Evolutionary conservation across 2,329 filamentous ascomycete genomes (phyloP), one percentile per base, ranked within the genome.

Genomic region (Cercospora zeina): DNA sequence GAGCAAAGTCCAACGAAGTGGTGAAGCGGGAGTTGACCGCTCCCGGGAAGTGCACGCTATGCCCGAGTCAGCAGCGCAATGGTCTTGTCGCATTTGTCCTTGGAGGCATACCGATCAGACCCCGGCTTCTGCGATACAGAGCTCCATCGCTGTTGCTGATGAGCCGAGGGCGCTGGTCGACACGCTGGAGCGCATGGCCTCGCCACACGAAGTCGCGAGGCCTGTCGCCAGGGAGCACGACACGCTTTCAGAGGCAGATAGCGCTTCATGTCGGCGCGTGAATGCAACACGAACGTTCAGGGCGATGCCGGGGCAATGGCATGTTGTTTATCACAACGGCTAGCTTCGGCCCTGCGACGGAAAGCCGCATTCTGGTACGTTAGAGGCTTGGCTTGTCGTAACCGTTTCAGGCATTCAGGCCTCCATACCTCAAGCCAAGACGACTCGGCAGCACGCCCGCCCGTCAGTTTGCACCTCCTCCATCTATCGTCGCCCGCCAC

Each of bases 21-120:
- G 91, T 96, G 77, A 99, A 99, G 65, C 91, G 90, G 75, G 91
- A 96, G 76, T 97, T 93, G 56, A 97, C 82, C 0, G 95, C 95
- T n/a, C 95, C 95, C 0, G 95, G 95, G 69, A 99, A 99, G 59
- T 85, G 80, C 10, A 86, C 82, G 61, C 84, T 55, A 19, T 65
- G 34, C 6, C 2, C 11, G 31, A 21, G 30, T 16, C 24, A 39
- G n/a, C 14, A 8, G 19, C 14, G 7, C 19, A 59, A 3, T 6
- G n/a, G 39, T 14, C 4, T 19, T 49, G 19, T 16, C 39, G 6
- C 24, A 6, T 27, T 6, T 27, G 24, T 10, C 24, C n/a, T 14
- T 3, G 10, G n/a, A 11, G 8, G 21, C 37, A 10, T 78, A 87
- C 85, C 80, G 81, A 72, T 87, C 85, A 62, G 85, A 84, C 49